Percentiles rank a stretch among this genome's conserved stretches.
phyloP scores from a whole-genome alignment of 352 stramenopile genomes.

The Pythium insidiosum region DNA sequence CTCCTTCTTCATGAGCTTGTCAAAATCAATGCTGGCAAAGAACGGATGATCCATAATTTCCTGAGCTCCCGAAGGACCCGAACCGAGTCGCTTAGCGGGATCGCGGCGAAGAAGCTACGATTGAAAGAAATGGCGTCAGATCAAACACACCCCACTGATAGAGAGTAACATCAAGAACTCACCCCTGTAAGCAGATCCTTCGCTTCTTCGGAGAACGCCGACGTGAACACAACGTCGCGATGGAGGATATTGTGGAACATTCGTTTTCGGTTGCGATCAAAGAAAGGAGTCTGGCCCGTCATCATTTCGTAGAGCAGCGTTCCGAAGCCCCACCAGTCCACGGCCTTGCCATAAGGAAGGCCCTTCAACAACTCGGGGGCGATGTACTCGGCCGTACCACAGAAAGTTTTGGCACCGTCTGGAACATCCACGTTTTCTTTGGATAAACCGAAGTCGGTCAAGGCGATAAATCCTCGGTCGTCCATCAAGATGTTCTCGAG shows the following conservation, averaged over 20 bases:
- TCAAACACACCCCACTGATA: neutral
- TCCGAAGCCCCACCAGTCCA: slow-evolving; percentile 94
- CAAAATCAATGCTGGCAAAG: slow-evolving; percentile 83
- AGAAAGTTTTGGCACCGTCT: slow-evolving; percentile 89
- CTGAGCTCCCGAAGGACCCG: slow-evolving; percentile 69
- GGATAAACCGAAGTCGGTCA: slow-evolving; percentile 91
- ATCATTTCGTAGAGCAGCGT: slow-evolving; percentile 95
- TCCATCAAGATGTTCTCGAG: slow-evolving; percentile 95
- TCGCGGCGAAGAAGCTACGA: slow-evolving; percentile 68
- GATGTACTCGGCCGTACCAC: slow-evolving; percentile 91
- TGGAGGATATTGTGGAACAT: slow-evolving; percentile 94
- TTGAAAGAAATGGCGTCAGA: slow-evolving; percentile 1
- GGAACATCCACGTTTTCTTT: slow-evolving; percentile 88
- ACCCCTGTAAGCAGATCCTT: slow-evolving; percentile 73
- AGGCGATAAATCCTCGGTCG: slow-evolving; percentile 88
- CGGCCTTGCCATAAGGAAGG: slow-evolving; percentile 82
- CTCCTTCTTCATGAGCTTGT: slow-evolving; percentile 71
- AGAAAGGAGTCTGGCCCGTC: slow-evolving; percentile 91
- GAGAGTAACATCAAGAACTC: slow-evolving; percentile 13
- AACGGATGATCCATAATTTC: slow-evolving; percentile 89
- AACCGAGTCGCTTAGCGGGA: slow-evolving; percentile 75
- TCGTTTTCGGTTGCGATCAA: slow-evolving; percentile 91
- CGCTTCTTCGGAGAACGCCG: slow-evolving; percentile 83
- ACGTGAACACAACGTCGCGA: slow-evolving; percentile 80
- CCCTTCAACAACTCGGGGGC: slow-evolving; percentile 87